A percentile compares a stretch with the other conserved stretches of the same genome.
Evolutionary conservation across 176 grass and related monocot species (phyloP).

Genomic region (Cymbopogon citratus): DNA sequence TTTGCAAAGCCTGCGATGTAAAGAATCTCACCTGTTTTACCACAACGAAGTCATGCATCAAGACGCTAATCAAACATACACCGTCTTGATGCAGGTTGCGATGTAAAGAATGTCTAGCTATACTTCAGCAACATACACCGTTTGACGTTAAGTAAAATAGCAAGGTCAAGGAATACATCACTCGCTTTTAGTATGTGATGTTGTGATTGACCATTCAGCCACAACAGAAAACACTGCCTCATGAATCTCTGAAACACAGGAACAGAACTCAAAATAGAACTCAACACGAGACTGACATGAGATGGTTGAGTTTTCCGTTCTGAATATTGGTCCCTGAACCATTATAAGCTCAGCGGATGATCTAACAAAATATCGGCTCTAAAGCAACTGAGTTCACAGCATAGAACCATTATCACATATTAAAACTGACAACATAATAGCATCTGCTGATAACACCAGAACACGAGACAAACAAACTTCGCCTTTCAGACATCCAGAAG

Average conservation of each 20-base stretch:
- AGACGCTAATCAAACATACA: no score
- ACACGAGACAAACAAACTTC: no score
- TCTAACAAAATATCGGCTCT: neutral
- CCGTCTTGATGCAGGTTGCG: no score
- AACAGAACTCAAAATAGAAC: neutral
- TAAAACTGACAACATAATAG: neutral
- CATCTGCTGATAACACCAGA: neutral
- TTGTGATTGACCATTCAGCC: neutral
- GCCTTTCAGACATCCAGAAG: no score
- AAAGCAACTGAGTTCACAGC: neutral
- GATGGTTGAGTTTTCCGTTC: neutral
- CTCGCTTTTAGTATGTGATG: neutral
- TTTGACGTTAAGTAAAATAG: neutral
- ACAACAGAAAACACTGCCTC: neutral
- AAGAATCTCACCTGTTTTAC: neutral
- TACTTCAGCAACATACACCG: no score
- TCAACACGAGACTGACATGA: neutral
- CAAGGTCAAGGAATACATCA: neutral
- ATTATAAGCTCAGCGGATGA: neutral
- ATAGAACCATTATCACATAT: neutral
- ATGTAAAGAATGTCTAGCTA: no score
- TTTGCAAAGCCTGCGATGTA: neutral
- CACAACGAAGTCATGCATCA: neutral
- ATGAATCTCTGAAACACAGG: rapidly evolving
- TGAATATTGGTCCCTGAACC: no score